A percentile compares a stretch with the other conserved stretches of the same genome.
These are phyloP conservation scores for Suaeda aralocaspica DNA, from an alignment of 148 eudicot genomes.

Conservation along the genomic window DNA sequence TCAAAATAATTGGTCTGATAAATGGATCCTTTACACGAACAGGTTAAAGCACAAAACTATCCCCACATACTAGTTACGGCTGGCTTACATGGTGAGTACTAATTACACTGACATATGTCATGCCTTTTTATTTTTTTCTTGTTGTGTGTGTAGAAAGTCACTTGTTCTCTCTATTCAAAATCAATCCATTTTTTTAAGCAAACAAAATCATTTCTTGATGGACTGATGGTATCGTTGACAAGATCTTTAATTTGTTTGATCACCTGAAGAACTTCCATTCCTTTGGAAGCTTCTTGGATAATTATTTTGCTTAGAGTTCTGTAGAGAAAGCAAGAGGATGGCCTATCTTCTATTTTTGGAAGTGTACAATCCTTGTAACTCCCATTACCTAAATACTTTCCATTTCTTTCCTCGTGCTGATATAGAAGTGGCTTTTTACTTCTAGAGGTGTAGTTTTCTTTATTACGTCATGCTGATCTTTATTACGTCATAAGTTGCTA, in stretches of 20 bases:
- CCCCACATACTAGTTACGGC: constrained; percentile 79
- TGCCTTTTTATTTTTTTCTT: background rate
- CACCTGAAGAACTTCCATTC: background rate
- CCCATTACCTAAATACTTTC: background rate
- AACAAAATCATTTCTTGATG: background rate
- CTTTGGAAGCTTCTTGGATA: background rate
- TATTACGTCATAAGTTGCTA: background rate
- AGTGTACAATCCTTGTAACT: background rate
- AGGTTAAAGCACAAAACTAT: constrained; percentile 69
- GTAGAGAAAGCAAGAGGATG: background rate
- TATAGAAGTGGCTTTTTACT: background rate
- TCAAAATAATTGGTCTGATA: background rate
- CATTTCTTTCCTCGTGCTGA: background rate
- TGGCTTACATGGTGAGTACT: constrained; percentile 70
- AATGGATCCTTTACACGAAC: constrained; percentile 12
- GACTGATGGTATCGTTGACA: background rate
- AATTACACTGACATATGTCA: background rate
- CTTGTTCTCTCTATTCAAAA: background rate
- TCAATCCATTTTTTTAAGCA: background rate
- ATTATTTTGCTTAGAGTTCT: background rate
- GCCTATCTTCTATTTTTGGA: background rate
- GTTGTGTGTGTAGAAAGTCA: background rate
- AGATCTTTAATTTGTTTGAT: background rate
- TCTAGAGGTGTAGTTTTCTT: background rate
- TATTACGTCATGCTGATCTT: background rate